Conservation (phyloP, 805 yeast species). For the Saccharomycopsis babjevae region DNA sequence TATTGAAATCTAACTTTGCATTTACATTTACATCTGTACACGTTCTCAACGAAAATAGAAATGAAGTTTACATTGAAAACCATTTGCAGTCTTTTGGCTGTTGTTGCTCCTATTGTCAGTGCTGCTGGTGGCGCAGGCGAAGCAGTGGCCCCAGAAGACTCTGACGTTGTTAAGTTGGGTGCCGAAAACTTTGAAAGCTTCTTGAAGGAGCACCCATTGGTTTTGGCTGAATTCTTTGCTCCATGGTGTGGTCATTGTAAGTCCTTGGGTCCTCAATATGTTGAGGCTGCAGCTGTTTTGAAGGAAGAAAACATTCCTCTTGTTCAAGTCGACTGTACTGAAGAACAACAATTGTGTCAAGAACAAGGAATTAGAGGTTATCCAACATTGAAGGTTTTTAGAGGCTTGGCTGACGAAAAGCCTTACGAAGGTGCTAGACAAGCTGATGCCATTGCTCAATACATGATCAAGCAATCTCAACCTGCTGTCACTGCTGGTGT, state of each 20-base stretch:
- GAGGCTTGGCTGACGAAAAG: slow-evolving; percentile 34
- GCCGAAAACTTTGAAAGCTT: slow-evolving; percentile 55
- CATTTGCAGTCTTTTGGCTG: slow-evolving; percentile 33
- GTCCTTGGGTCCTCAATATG: slow-evolving; percentile 70
- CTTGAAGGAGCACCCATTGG: slow-evolving; percentile 63
- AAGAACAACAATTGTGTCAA: slow-evolving; percentile 60
- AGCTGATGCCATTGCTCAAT: slow-evolving; percentile 64
- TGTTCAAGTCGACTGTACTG: slow-evolving; percentile 83
- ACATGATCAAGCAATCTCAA: slow-evolving; percentile 70
- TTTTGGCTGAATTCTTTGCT: slow-evolving; percentile 80
- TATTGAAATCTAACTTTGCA: background rate
- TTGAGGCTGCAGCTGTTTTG: slow-evolving; percentile 59
- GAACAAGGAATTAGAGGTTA: slow-evolving; percentile 65
- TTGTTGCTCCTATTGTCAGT: slow-evolving; percentile 22
- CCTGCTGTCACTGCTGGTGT: slow-evolving; percentile 59
- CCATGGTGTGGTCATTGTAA: slow-evolving; percentile 99
- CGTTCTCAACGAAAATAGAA: background rate
- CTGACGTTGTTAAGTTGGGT: slow-evolving; percentile 78
- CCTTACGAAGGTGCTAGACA: slow-evolving; percentile 79
- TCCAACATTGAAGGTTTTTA: slow-evolving; percentile 74
- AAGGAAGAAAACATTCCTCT: slow-evolving; percentile 53
- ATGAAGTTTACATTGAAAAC: slow-evolving; percentile 34
- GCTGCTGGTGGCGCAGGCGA: slow-evolving; percentile 36
- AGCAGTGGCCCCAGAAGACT: slow-evolving; percentile 70
- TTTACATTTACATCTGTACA: background rate